A percentile compares a stretch with the other conserved stretches of the same genome.
phyloP scores from a whole-genome alignment of 2,329 filamentous ascomycete species.

The Cytospora mali region DNA sequence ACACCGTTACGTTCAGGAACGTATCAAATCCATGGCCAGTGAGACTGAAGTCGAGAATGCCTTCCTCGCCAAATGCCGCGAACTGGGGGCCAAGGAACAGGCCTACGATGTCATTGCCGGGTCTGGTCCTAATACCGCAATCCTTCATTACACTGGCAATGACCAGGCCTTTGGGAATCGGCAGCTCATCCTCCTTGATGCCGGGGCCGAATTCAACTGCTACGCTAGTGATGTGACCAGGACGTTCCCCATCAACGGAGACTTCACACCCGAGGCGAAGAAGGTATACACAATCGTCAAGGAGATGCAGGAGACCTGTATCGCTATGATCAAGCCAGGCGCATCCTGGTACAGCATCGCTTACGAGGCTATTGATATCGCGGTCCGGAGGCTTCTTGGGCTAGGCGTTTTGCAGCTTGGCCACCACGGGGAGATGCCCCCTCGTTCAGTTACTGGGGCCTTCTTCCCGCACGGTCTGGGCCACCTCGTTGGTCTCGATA shows the following conservation, averaged over 20 bases:
- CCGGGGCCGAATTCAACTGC: conserved; percentile 80
- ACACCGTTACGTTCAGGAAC: conserved; percentile 71
- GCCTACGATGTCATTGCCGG: conserved; percentile 90
- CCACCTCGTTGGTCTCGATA: conserved; percentile 59
- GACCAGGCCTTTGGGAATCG: conserved; percentile 69
- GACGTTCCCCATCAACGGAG: conserved; percentile 76
- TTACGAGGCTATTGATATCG: conserved; percentile 70
- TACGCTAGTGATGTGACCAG: conserved; percentile 92
- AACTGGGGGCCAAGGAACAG: conserved; percentile 72
- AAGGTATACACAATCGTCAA: conserved; percentile 78
- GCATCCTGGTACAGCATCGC: conserved; percentile 73
- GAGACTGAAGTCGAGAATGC: conserved; percentile 83
- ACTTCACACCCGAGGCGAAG: conserved; percentile 68
- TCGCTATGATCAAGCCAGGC: conserved; percentile 69
- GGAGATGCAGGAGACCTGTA: conserved; percentile 78
- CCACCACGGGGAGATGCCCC: conserved; percentile 57
- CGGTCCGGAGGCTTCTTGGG: conserved; percentile 68
- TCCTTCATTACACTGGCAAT: conserved; percentile 85
- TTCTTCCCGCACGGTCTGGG: conserved; percentile 81
- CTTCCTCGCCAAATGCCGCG: conserved; percentile 73
- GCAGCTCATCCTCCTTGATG: conserved; percentile 81
- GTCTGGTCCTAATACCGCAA: conserved; percentile 78
- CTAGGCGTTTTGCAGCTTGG: conserved; percentile 70
- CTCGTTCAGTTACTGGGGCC: conserved; percentile 52
- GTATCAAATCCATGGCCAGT: conserved; percentile 65